Base-by-base conservation (phyloP, 768 basidiomycete species). In the Naganishia kalamii region DNA sequence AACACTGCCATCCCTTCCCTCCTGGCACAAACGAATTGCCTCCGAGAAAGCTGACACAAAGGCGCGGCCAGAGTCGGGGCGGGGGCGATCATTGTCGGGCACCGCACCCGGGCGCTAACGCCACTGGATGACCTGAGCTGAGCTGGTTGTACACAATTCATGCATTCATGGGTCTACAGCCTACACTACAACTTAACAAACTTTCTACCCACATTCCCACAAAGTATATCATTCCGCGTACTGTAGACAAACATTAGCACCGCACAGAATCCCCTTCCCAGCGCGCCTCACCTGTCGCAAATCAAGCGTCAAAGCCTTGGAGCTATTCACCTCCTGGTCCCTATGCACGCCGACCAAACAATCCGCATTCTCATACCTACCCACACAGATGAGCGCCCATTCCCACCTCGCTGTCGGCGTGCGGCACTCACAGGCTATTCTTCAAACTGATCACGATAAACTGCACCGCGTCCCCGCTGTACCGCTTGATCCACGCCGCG, bases 401-500 rank as follows among this genome's bases (percentile, higher is more conserved):
- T n/a, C n/a, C n/a, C n/a, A n/a, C n/a, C n/a, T n/a, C n/a, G n/a
- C n/a, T n/a, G n/a, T n/a, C n/a, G n/a, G n/a, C n/a, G n/a, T n/a
- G n/a, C n/a, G n/a, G n/a, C n/a, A 73, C 76, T 69, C 52, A 78
- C 67, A 98, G 79, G 0, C 92, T 90, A 46, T 88, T 88, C 78
- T 98, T 98, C 76, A 98, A 82, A 75, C 91, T 92, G 81, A 99
- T 99, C 63, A 98, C 93, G 65, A 99, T 85, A 77, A 97, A 98
- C 77, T 97, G 93, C 83, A 97, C n/a, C n/a, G 94, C 1, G 81
- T 77, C 48, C 87, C 84, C 0, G 90, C 90, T 2, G 92, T 93
- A 90, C 13, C 83, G 80, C 2, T 89, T 85, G 70, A 96, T 92
- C 74, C 97, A 99, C 69, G 89, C 88, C 13, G 94, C 94, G 35